Evolutionary conservation across 2,329 filamentous ascomycete species (phyloP), one percentile per base, ranked within the genome.

Genomic region (Fusarium nygamai): DNA sequence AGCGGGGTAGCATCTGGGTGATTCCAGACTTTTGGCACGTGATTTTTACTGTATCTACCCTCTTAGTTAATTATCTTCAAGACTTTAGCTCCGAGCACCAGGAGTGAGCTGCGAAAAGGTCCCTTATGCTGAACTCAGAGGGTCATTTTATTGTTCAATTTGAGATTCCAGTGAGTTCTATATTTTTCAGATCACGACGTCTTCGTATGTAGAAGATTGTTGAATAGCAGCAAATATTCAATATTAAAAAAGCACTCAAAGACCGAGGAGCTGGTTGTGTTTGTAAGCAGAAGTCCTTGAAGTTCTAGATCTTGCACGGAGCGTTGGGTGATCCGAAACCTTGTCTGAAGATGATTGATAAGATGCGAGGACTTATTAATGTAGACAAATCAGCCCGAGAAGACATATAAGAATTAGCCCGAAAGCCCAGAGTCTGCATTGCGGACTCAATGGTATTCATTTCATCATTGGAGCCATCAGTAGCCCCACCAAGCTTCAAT

Each of bases 71-170:
- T n/a, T n/a, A n/a, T n/a, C n/a, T n/a, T n/a, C n/a, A n/a, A n/a
- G n/a, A n/a, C n/a, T n/a, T n/a, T n/a, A n/a, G n/a, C n/a, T n/a
- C n/a, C n/a, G n/a, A n/a, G n/a, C n/a, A n/a, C n/a, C n/a, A n/a
- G n/a, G n/a, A n/a, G n/a, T n/a, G n/a, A 22, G 44, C 6, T 29
- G 20, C 13, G 12, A 47, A 6, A 6, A 29, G 13, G 5, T 16
- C 19, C 6, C 33, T 20, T 13, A 19, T 13, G 8, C 11, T 20
- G 11, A 29, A 13, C 8, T 8, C 29, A 10, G 11, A 13, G 1
- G 6, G 8, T 20, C 8, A 14, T 1, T 3, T 12, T 16, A 16
- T 1, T 1, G 39, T n/a, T n/a, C 8, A n/a, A 2, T 10, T 8
- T 4, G 0, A 16, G 22, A n/a, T 6, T 16, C 14, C 8, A 16